These are phyloP conservation scores for Ceratocystis colombiana DNA, from an alignment of 2,329 filamentous ascomycete genomes.

Conservation along the genomic window DNA sequence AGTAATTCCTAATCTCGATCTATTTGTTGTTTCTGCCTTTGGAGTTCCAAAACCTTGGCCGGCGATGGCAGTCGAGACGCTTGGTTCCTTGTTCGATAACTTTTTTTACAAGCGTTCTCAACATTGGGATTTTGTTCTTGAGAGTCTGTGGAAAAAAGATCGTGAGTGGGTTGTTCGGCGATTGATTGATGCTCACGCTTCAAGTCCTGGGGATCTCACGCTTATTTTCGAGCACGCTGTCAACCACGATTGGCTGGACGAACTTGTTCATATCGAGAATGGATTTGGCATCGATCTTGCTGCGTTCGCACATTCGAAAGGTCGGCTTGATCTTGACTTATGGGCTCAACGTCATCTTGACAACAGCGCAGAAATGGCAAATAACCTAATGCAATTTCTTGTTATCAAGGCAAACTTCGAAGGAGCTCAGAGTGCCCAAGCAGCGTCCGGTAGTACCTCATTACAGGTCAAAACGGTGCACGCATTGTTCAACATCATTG, in stretches of 20 bases:
- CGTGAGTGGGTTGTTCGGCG: slow-evolving; percentile 74
- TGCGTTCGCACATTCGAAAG: slow-evolving; percentile 71
- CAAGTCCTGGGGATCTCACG: slow-evolving; percentile 48
- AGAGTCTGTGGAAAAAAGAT: slow-evolving; percentile 86
- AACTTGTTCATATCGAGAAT: slow-evolving; percentile 65
- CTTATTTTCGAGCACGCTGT: slow-evolving; percentile 54
- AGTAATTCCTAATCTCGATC: slow-evolving; percentile 62
- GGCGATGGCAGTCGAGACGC: slow-evolving; percentile 60
- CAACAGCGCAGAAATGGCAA: slow-evolving; percentile 56
- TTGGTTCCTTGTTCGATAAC: slow-evolving; percentile 68
- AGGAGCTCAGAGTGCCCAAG: slow-evolving; percentile 22
- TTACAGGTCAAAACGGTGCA: slow-evolving; percentile 79
- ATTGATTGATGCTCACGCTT: slow-evolving; percentile 70
- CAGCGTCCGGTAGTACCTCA: slow-evolving; percentile 48
- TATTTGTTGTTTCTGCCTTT: slow-evolving; percentile 69
- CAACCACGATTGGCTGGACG: slow-evolving; percentile 74
- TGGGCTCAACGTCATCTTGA: slow-evolving; percentile 68
- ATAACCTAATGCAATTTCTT: slow-evolving; percentile 67
- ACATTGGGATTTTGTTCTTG: slow-evolving; percentile 77
- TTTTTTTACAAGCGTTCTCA: slow-evolving; percentile 71
- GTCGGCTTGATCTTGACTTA: slow-evolving; percentile 65
- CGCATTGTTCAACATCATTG: slow-evolving; percentile 66
- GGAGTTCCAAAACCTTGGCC: slow-evolving; percentile 71
- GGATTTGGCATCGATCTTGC: slow-evolving; percentile 82
- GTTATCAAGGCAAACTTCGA: slow-evolving; percentile 77